A percentile compares a stretch with the other conserved stretches of the same genome.
Conservation (phyloP, 176 grass and related monocot genomes). For the Avena insularis region DNA sequence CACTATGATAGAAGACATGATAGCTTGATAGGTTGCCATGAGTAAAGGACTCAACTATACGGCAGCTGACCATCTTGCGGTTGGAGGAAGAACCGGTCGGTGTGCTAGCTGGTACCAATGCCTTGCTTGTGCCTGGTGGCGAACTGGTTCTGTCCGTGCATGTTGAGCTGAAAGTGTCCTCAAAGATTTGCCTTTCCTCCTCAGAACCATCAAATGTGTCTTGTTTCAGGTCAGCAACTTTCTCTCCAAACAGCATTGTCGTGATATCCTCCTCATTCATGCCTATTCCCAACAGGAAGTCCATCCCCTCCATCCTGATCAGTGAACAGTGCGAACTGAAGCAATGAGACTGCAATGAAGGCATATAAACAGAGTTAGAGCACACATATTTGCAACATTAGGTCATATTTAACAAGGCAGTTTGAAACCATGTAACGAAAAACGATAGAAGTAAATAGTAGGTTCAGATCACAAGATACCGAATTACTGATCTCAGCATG, state of each 20-base stretch:
- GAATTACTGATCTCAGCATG: not conserved
- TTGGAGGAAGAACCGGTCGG: constrained; percentile 24
- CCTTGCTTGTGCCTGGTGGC: constrained; percentile 18
- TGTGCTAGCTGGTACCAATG: not conserved
- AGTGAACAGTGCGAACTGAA: constrained; percentile 21
- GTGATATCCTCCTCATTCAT: constrained; percentile 74
- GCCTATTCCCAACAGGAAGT: constrained; percentile 51
- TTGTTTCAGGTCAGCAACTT: constrained; percentile 44
- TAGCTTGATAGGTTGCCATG: constrained; percentile 72
- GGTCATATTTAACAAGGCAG: not conserved
- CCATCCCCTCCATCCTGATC: constrained; percentile 55
- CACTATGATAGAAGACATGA: constrained; percentile 39
- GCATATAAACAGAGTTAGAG: not conserved
- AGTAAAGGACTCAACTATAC: constrained; percentile 72
- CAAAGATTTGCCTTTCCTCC: constrained; percentile 56
- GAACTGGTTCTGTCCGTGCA: not conserved
- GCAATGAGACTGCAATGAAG: constrained; percentile 28
- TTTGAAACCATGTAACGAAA: not conserved
- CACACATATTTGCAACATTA: constrained; percentile 7
- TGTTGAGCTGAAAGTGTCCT: constrained; percentile 49
- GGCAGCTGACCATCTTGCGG: constrained; percentile 23
- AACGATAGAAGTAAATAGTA: not conserved
- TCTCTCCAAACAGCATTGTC: constrained; percentile 67
- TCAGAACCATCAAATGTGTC: constrained; percentile 59
- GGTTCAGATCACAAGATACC: not conserved